Percentiles rank a stretch among this genome's conserved stretches.
These are phyloP conservation scores for Wickerhamia fluorescens DNA, from an alignment of 805 yeast genomes.

Conservation along the genomic window DNA sequence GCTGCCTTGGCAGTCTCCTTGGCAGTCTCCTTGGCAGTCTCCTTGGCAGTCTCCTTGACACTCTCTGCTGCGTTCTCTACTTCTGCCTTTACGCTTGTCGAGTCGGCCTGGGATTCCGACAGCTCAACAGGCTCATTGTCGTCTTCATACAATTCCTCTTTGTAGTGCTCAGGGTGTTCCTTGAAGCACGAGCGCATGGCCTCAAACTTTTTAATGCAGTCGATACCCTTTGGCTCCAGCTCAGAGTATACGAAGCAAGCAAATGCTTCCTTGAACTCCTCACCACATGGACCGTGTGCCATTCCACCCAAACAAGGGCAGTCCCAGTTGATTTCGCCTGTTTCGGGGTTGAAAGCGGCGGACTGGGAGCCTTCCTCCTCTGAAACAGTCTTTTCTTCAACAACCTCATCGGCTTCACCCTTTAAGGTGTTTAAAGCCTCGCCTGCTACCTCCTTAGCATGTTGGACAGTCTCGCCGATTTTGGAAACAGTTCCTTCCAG, in stretches of 20 bases:
- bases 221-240: conserved; percentile 93
- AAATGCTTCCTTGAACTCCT: conserved; percentile 89
- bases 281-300: conserved; percentile 99
- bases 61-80: too few species aligned
- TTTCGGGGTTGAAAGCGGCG: conserved; percentile 89
- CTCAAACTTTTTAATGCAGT: conserved; percentile 86
- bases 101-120: too few species aligned
- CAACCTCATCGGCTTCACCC: conserved; percentile 3
- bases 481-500: too few species aligned
- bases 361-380: conserved; percentile 30
- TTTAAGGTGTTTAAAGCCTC: not conserved
- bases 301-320: conserved; percentile 99
- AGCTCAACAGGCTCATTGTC: conserved; percentile 23
- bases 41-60: too few species aligned
- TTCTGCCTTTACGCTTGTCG: too few species aligned
- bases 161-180: conserved; percentile 85
- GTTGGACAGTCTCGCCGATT: too few species aligned
- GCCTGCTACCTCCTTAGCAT: too few species aligned
- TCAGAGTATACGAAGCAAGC: conserved; percentile 91
- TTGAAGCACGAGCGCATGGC: conserved; percentile 93
- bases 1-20: too few species aligned
- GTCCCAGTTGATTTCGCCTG: conserved; percentile 99
- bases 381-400: conserved; percentile 1
- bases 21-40: too few species aligned
- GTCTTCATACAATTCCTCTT: conserved; percentile 83